Percentiles rank a stretch among this genome's conserved stretches.
Conservation (phyloP, 2,329 filamentous ascomycete genomes). For the Pseudocercospora vitis region DNA sequence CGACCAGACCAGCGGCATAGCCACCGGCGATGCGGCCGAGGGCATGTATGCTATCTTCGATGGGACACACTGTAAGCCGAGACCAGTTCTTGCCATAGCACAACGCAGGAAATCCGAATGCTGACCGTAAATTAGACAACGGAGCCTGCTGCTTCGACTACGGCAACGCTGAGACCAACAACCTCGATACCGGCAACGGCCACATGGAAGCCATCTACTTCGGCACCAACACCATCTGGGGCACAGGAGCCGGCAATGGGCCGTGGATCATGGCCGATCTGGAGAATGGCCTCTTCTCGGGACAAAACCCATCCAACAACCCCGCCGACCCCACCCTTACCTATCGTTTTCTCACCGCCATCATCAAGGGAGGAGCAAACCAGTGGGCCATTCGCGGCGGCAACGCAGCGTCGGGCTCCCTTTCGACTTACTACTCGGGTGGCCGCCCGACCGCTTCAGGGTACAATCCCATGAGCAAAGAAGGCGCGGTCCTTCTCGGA, state of each 20-base stretch:
- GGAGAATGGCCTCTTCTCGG: slow-evolving; percentile 66
- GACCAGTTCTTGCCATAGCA: background rate
- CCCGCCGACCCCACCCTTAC: slow-evolving; percentile 54
- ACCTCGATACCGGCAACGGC: slow-evolving; percentile 55
- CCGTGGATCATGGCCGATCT: slow-evolving; percentile 71
- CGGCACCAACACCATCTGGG: slow-evolving; percentile 57
- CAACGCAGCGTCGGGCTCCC: slow-evolving; percentile 54
- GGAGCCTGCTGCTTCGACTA: slow-evolving; percentile 54
- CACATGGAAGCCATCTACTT: slow-evolving; percentile 72
- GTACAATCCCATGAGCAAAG: slow-evolving; percentile 64
- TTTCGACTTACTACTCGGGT: slow-evolving; percentile 62
- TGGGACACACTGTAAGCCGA: slow-evolving; percentile 52
- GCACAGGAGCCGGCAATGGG: slow-evolving; percentile 57
- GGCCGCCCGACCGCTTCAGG: slow-evolving; percentile 51
- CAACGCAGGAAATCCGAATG: background rate
- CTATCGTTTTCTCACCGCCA: slow-evolving; percentile 57
- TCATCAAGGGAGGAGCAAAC: slow-evolving; percentile 58
- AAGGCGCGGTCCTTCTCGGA: slow-evolving; percentile 67
- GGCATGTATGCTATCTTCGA: slow-evolving; percentile 63
- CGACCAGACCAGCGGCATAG: slow-evolving; percentile 53
- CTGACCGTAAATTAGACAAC: slow-evolving; percentile 43
- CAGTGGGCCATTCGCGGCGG: slow-evolving; percentile 62
- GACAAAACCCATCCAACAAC: slow-evolving; percentile 50
- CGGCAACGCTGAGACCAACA: slow-evolving; percentile 46
- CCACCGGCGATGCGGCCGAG: slow-evolving; percentile 56